These are phyloP conservation scores for Heterococcus sp. DNA, from an alignment of 108 stramenopile species.

Conservation along the genomic window DNA sequence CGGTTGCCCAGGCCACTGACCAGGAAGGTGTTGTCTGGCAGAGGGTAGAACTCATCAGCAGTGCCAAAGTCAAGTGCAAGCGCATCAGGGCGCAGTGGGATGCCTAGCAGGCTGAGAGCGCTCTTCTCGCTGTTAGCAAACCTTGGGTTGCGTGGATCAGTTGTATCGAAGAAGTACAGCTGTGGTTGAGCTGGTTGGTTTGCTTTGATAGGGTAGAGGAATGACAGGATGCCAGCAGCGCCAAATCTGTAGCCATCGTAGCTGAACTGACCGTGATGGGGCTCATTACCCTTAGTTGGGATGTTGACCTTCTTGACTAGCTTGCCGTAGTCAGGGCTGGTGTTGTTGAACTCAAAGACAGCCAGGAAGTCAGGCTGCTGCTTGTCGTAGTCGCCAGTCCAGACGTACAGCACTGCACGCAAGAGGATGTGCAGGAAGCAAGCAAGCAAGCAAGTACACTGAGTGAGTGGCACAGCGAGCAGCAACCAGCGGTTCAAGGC, in stretches of 20 bases:
- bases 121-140: not conserved
- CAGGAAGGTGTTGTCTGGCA: not conserved
- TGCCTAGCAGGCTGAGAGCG: not conserved
- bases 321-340: not conserved
- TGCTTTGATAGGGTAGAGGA: not conserved
- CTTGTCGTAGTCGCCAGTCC: too few species aligned
- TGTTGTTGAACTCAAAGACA: not conserved
- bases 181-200: not conserved
- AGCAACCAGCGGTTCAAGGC: too few species aligned
- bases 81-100: not conserved
- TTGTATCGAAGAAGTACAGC: not conserved
- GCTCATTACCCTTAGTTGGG: not conserved
- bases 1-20: not conserved
- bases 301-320: not conserved
- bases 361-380: not conserved
- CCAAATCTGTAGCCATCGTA: conserved; percentile 1
- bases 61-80: not conserved
- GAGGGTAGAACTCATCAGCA: not conserved
- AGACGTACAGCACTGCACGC: too few species aligned
- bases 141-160: not conserved
- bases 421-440: too few species aligned
- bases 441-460: too few species aligned
- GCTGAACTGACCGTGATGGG: not conserved
- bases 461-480: too few species aligned
- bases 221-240: not conserved